These are phyloP conservation scores for Nigrograna mackinnonii DNA, from an alignment of 2,329 filamentous ascomycete genomes.

Conservation along the genomic window DNA sequence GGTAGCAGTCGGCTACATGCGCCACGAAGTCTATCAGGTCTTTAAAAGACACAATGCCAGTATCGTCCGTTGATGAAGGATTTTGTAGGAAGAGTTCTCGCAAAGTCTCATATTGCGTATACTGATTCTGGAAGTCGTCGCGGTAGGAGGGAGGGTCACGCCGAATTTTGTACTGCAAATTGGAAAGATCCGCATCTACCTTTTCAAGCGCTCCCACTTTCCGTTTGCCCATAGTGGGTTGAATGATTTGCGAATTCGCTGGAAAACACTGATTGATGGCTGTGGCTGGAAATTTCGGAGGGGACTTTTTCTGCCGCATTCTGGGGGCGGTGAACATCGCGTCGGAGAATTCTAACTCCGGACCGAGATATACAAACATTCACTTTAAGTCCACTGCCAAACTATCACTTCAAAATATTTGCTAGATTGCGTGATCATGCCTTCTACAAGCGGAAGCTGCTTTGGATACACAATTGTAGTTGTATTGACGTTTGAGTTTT, in stretches of 20 bases:
- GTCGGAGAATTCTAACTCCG: too few species aligned
- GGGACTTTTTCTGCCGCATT: constrained; percentile 1
- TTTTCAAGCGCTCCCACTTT: constrained; percentile 93
- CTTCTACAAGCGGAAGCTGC: too few species aligned
- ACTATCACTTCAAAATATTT: too few species aligned
- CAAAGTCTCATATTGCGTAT: constrained; percentile 88
- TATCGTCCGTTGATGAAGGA: constrained; percentile 75
- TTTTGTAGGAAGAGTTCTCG: constrained; percentile 88
- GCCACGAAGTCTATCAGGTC: constrained; percentile 93
- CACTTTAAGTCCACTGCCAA: too few species aligned
- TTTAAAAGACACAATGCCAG: constrained; percentile 80
- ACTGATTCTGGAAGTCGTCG: constrained; percentile 86
- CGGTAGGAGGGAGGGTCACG: constrained; percentile 88
- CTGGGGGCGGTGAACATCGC: neutral
- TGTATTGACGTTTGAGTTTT: too few species aligned
- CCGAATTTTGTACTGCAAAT: constrained; percentile 88
- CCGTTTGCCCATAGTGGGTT: constrained; percentile 71
- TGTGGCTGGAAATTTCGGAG: constrained; percentile 2
- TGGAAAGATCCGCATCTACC: constrained; percentile 72
- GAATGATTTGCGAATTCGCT: neutral
- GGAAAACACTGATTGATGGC: neutral
- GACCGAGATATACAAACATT: too few species aligned
- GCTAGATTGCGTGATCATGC: too few species aligned
- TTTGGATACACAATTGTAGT: too few species aligned
- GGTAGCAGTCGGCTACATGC: constrained; percentile 93